A percentile compares a stretch with the other conserved stretches of the same genome.
Conservation (phyloP, 1,139 yeast species). For the Suhomyces bokatorum region DNA sequence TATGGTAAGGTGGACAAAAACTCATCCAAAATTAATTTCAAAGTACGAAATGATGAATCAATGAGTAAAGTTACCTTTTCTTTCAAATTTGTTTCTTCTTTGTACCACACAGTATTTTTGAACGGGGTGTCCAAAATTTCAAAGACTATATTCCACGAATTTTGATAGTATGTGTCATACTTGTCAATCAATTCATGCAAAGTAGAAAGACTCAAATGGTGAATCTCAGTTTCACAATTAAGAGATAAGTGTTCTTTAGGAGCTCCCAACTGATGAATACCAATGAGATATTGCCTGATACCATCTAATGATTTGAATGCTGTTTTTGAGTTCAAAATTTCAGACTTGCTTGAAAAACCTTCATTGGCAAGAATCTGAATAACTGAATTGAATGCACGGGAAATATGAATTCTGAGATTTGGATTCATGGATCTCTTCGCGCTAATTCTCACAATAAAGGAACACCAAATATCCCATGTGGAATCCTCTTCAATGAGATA, state of each 20-base stretch:
- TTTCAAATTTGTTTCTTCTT: constrained; percentile 31
- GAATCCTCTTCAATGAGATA: constrained; percentile 41
- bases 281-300: constrained; percentile 32
- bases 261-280: constrained; percentile 36
- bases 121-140: constrained; percentile 71
- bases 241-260: constrained; percentile 45
- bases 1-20: constrained; percentile 71
- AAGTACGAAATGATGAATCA: constrained; percentile 72
- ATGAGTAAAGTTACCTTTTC: constrained; percentile 51
- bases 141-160: constrained; percentile 75
- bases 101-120: constrained; percentile 24
- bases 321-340: constrained; percentile 23
- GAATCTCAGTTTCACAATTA: constrained; percentile 66
- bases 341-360: constrained; percentile 38
- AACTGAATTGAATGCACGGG: constrained; percentile 50
- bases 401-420: constrained; percentile 48
- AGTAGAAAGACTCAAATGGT: constrained; percentile 60
- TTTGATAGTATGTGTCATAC: constrained; percentile 53
- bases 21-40: constrained; percentile 82
- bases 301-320: constrained; percentile 41
- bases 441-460: constrained; percentile 42
- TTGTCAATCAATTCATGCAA: constrained; percentile 72
- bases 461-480: constrained; percentile 49
- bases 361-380: constrained; percentile 47
- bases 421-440: constrained; percentile 40